phyloP scores from a whole-genome alignment of 768 basidiomycete species.

The Macrolepiota fuliginosa region DNA sequence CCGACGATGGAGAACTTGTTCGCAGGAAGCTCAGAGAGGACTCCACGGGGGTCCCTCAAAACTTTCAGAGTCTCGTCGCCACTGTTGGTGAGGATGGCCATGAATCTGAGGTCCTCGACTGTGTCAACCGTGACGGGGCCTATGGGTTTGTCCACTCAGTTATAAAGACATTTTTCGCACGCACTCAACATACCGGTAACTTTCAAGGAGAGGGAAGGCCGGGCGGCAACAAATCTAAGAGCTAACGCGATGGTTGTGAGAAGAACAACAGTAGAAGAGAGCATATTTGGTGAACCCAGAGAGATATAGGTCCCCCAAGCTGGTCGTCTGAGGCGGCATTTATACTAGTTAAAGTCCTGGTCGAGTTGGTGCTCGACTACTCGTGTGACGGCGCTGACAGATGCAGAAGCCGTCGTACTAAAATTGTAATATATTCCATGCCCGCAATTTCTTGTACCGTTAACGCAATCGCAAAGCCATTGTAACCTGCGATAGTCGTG shows the following conservation, averaged over 20 bases:
- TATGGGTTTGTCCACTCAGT: conserved; percentile 2
- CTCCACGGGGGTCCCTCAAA: conserved; percentile 40
- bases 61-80: conserved; percentile 43
- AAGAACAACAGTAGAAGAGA: not conserved
- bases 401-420: not conserved
- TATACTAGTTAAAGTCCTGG: not conserved
- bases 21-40: conserved; percentile 37
- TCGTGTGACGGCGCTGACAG: not conserved
- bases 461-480: not conserved
- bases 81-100: conserved; percentile 40
- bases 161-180: not conserved
- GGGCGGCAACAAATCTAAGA: not conserved
- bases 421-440: not conserved
- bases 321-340: not conserved
- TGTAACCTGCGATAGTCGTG: not conserved
- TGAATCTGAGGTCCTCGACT: conserved; percentile 37
- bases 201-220: not conserved
- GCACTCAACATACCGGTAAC: not conserved
- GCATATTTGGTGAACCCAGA: not conserved
- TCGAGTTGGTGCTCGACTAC: not conserved
- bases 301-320: not conserved
- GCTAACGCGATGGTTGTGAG: not conserved
- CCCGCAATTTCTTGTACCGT: not conserved
- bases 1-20: conserved; percentile 38
- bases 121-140: conserved; percentile 31